Conservation (phyloP, 129 eudicot species). For the Logfia minima region DNA sequence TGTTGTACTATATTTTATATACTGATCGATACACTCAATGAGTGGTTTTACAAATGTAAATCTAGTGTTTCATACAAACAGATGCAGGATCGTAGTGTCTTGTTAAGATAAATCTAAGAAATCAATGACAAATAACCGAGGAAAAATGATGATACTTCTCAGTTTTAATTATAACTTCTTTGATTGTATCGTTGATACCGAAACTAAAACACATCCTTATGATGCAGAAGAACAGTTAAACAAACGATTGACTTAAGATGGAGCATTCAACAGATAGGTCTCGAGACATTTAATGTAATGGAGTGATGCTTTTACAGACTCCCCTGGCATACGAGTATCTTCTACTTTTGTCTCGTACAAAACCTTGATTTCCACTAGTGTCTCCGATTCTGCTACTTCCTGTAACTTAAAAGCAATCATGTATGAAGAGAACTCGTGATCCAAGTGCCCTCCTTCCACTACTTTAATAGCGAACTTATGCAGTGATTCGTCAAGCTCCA, state of each 20-base stretch:
- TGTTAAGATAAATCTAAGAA: too few species aligned
- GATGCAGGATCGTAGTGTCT: too few species aligned
- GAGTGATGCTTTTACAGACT: constrained; percentile 33
- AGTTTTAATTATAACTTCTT: not conserved
- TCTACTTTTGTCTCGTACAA: constrained; percentile 30
- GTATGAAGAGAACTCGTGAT: constrained; percentile 27
- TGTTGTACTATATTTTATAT: not conserved
- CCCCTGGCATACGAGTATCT: constrained; percentile 21
- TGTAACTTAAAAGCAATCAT: constrained; percentile 26
- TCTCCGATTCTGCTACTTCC: constrained; percentile 25
- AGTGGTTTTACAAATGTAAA: too few species aligned
- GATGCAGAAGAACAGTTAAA: not conserved
- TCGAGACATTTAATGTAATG: constrained; percentile 34
- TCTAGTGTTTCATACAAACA: too few species aligned
- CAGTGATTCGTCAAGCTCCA: constrained; percentile 31
- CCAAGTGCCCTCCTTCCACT: constrained; percentile 36
- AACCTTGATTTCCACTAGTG: constrained; percentile 33
- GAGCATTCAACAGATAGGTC: constrained; percentile 10
- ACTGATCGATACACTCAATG: not conserved
- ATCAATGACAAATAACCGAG: too few species aligned
- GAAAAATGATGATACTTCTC: too few species aligned
- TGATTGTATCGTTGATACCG: not conserved
- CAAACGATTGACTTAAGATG: not conserved
- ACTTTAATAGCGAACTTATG: constrained; percentile 37
- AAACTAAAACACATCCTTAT: not conserved